Evolutionary conservation across 2,329 filamentous ascomycete species (phyloP), one percentile per base, ranked within the genome.

Genomic region (Fusarium mangiferae): DNA sequence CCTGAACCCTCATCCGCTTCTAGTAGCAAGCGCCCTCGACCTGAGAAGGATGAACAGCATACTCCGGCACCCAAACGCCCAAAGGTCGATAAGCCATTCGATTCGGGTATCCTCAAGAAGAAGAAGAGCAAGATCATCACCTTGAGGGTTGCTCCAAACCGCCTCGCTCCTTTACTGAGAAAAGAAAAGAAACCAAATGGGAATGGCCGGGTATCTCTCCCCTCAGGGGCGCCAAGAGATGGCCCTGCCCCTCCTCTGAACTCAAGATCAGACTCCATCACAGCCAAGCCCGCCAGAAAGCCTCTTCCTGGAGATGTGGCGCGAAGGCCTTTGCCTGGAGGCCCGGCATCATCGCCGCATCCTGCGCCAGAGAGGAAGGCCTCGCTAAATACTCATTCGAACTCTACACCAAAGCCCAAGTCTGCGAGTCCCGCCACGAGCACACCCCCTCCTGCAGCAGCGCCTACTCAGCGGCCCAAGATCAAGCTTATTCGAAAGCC

Each of bases 401-500:
- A 51, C 35, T 68, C 77, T 10, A 74, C 74, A 7, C 68, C 78
- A 5, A 71, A 73, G 18, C 68, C 75, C 14, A 81, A 78, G 52
- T 66, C 74, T 28, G 68, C 72, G 26, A 79, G 75, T 58, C 75
- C 77, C n/a, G 66, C 75, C 7, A 64, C 74, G 17, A 68, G 66
- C 11, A 78, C 78, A 10, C 79, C 80, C 5, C 67, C 71, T 24
- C 66, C 72, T 14, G 73, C 72, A 52, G 64, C 72, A 20, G 62
- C 74, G 10, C 66, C 76, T 18, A 58, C 70, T 22, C 76, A 77
- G 28, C 74, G 81, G 33, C 79, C 80, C 5, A 83, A 83, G 71
- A 83, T 83, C 30, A 83, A 83, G 52, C 80, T 83, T 46, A 79
- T 83, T n/a, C 78, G 81, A 51, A 83, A 83, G 63, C 78, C 81